Evolutionary conservation across 768 basidiomycete genomes (phyloP).

Genomic region (Grammothele lineata): DNA sequence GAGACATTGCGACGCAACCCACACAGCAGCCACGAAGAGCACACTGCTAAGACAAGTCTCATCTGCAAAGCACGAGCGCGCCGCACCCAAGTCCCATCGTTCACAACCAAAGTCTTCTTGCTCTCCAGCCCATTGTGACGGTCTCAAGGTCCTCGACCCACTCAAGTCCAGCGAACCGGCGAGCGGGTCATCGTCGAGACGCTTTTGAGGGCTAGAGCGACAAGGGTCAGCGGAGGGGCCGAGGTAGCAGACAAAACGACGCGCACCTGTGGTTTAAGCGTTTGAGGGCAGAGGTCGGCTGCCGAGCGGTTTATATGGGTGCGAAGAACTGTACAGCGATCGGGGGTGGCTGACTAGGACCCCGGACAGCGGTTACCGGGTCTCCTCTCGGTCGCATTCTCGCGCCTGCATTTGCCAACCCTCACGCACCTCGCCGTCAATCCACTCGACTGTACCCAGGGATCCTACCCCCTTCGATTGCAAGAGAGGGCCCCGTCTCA

Average conservation of each 20-base stretch:
- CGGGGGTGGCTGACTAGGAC: constrained; percentile 24
- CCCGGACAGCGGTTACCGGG: constrained; percentile 20
- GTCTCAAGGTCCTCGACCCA: constrained; percentile 85
- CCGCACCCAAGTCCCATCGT: constrained; percentile 92
- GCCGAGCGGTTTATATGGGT: constrained; percentile 15
- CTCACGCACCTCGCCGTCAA: constrained; percentile 16
- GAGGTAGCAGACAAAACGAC: neutral
- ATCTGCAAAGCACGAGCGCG: constrained; percentile 37
- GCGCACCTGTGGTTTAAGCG: constrained; percentile 67
- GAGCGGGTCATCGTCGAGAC: constrained; percentile 84
- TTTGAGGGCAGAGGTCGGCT: constrained; percentile 27
- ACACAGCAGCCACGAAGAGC: constrained; percentile 64
- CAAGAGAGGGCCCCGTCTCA: constrained; percentile 53
- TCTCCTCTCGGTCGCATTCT: constrained; percentile 5
- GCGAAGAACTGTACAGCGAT: constrained; percentile 31
- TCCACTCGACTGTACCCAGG: constrained; percentile 18
- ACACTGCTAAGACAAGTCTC: constrained; percentile 38
- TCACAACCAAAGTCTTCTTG: constrained; percentile 30
- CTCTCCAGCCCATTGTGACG: constrained; percentile 81
- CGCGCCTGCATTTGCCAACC: constrained; percentile 5
- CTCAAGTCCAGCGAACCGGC: constrained; percentile 59
- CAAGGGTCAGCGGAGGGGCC: constrained; percentile 16
- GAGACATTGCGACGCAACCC: constrained; percentile 84
- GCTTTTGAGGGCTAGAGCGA: constrained; percentile 65
- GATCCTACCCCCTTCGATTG: constrained; percentile 25